Evolutionary conservation across 306 rosid species (phyloP), one percentile per base, ranked within the genome.

Genomic region (Corylus avellana): DNA sequence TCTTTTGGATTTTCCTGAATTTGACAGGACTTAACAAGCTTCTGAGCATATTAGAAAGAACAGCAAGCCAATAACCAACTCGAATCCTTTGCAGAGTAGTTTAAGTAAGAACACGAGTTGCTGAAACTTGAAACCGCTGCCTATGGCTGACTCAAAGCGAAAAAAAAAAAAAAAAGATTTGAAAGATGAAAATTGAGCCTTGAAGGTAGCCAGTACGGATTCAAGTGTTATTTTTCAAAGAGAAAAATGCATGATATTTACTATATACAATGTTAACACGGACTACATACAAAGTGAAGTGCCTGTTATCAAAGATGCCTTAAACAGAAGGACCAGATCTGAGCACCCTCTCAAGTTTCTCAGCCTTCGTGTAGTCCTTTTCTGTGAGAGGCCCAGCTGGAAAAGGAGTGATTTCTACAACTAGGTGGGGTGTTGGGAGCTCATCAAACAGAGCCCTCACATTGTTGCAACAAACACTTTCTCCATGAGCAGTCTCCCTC

Each of bases 371-470:
- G 89, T 92, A 94, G 84, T 94, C 97, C 51, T 77, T 91, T 50
- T 91, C 92, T 42, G 89, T 84, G 70, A 94, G 97, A 25, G 90
- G 88, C 75, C 97, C 98, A 69, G 86, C 86, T 6, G 97, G 98
- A 81, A 94, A 91, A 64, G 98, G 94, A 12, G 97, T 91, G 73
- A 94, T 92, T 82, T 94, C 97, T 58, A 94, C 93, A 55, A 71
- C 58, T 16, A 94, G 84, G 84, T 92, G 98, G 1, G 98, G 98
- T 57, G 97, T 92, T 67, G 98, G 98, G 56, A 94, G 95, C 85
- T 94, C 98, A 64, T 94, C 98, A 56, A 94, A 92, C 74, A 94
- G 89, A 51, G 97, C 98, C 91, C 98, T 91, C 75, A 94, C 97
- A 46, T 94, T 92, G 91, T 91, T 94, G 88, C 98, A 92, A 77